Conservation (phyloP, 805 yeast genomes). For the Lachancea waltii region DNA sequence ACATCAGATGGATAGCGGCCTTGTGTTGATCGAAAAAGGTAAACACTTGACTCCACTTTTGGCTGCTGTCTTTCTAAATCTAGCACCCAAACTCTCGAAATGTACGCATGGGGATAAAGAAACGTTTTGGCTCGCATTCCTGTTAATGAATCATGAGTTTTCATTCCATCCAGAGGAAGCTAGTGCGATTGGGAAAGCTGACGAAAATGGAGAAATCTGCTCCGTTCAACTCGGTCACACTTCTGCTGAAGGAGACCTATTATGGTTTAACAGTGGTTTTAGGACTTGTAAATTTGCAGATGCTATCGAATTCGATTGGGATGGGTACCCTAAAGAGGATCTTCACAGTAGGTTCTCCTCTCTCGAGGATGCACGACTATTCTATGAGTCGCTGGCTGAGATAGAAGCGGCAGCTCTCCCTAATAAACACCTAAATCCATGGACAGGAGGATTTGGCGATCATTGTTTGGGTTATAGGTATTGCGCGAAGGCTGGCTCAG, state of each 20-base stretch:
- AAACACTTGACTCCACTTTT: constrained; percentile 45
- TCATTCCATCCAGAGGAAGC: constrained; percentile 13
- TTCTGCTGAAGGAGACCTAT: constrained; percentile 7
- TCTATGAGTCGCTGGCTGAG: constrained; percentile 10
- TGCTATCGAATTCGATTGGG: constrained; percentile 12
- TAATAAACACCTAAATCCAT: constrained; percentile 3
- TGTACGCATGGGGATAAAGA: constrained; percentile 74
- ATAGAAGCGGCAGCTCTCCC: constrained; percentile 13
- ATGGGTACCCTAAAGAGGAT: constrained; percentile 4
- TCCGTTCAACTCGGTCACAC: constrained; percentile 16
- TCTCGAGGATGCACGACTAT: constrained; percentile 8
- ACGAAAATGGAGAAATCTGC: constrained; percentile 12
- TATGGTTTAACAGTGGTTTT: constrained; percentile 21
- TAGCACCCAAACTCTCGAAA: constrained; percentile 39
- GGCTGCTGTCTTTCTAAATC: constrained; percentile 38
- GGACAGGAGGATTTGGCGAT: constrained; percentile 6
- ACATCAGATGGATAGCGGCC: constrained; percentile 45
- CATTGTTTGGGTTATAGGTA: constrained; percentile 8
- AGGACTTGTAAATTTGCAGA: constrained; percentile 14
- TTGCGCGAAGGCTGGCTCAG: constrained; percentile 2
- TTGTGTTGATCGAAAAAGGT: constrained; percentile 35
- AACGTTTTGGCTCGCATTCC: constrained; percentile 62
- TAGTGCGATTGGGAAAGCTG: constrained; percentile 14
- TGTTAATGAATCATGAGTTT: constrained; percentile 47
- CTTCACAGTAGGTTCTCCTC: constrained; percentile 6